phyloP scores from a whole-genome alignment of 208 protist species.

The Tetramitus jugosus region DNA sequence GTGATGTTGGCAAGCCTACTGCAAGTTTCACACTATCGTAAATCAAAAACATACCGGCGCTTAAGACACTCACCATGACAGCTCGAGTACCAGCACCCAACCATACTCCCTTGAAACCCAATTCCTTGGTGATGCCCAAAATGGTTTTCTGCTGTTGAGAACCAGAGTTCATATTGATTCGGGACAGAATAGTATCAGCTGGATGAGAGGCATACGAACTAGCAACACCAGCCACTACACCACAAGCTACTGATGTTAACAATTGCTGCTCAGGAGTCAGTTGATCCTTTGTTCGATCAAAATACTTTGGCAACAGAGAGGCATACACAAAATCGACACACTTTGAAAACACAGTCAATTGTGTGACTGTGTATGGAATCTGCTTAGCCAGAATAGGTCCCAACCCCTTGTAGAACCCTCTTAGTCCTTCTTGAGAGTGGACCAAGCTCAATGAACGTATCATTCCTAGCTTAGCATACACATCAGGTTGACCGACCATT shows the following conservation, averaged over 20 bases:
- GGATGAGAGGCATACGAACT: slow-evolving; percentile 65
- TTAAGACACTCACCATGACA: slow-evolving; percentile 92
- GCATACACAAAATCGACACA: slow-evolving; percentile 32
- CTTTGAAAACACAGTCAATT: slow-evolving; percentile 41
- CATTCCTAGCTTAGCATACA: slow-evolving; percentile 1
- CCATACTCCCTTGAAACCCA: slow-evolving; percentile 66
- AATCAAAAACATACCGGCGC: slow-evolving; percentile 89
- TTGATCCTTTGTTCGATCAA: slow-evolving; percentile 24
- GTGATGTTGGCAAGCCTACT: background rate
- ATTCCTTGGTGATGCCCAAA: slow-evolving; percentile 49
- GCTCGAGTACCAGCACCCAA: slow-evolving; percentile 81
- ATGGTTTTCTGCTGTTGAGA: background rate
- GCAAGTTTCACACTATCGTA: slow-evolving; percentile 47
- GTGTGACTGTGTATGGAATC: slow-evolving; percentile 63
- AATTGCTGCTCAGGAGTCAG: slow-evolving; percentile 37
- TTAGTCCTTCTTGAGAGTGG: slow-evolving; percentile 26
- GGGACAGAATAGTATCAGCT: slow-evolving; percentile 66
- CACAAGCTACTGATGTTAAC: slow-evolving; percentile 46
- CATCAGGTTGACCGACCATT: slow-evolving; percentile 23
- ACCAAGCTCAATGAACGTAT: slow-evolving; percentile 26
- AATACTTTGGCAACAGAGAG: background rate
- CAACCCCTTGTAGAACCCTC: slow-evolving; percentile 33
- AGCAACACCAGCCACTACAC: slow-evolving; percentile 59
- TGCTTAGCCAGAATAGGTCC: slow-evolving; percentile 42
- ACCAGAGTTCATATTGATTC: slow-evolving; percentile 52